These are phyloP conservation scores for Achaetomium macrosporum DNA, from an alignment of 2,329 filamentous ascomycete genomes.

Conservation along the genomic window DNA sequence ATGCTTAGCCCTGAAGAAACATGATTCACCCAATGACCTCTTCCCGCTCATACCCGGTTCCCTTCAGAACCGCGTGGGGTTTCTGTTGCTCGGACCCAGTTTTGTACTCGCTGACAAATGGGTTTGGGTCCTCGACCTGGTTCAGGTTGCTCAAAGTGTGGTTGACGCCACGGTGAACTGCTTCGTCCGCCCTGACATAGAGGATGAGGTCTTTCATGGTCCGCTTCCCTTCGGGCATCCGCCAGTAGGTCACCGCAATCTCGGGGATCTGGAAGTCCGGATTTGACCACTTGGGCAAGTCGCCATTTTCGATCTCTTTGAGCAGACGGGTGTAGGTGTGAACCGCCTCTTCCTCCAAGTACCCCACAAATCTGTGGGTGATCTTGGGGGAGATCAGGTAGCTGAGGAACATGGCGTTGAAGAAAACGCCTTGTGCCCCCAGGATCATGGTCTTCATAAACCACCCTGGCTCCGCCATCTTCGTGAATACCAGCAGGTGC, in stretches of 20 bases:
- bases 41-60: slow-evolving; percentile 73
- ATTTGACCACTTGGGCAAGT: slow-evolving; percentile 72
- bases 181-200: slow-evolving; percentile 71
- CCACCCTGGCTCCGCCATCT: slow-evolving; percentile 70
- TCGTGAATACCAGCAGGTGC: slow-evolving; percentile 81
- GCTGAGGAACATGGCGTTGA: slow-evolving; percentile 84
- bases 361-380: slow-evolving; percentile 92
- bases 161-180: slow-evolving; percentile 89
- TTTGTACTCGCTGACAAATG: slow-evolving; percentile 80
- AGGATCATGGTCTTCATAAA: slow-evolving; percentile 91
- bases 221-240: slow-evolving; percentile 77
- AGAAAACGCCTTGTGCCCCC: slow-evolving; percentile 91
- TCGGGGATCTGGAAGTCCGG: slow-evolving; percentile 70
- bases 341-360: slow-evolving; percentile 95
- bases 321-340: slow-evolving; percentile 91
- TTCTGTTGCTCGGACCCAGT: slow-evolving; percentile 47
- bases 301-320: slow-evolving; percentile 77
- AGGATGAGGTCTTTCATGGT: slow-evolving; percentile 82
- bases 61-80: slow-evolving; percentile 61
- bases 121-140: slow-evolving; percentile 83
- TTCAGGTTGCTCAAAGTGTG: slow-evolving; percentile 88
- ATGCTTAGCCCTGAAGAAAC: background rate
- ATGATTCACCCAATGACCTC: slow-evolving; percentile 59
- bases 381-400: slow-evolving; percentile 84
- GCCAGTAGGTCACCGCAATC: slow-evolving; percentile 88